A percentile compares a stretch with the other conserved stretches of the same genome.
These are phyloP conservation scores for Sclerotinia glacialis DNA, from an alignment of 2,329 filamentous ascomycete genomes.

Conservation along the genomic window DNA sequence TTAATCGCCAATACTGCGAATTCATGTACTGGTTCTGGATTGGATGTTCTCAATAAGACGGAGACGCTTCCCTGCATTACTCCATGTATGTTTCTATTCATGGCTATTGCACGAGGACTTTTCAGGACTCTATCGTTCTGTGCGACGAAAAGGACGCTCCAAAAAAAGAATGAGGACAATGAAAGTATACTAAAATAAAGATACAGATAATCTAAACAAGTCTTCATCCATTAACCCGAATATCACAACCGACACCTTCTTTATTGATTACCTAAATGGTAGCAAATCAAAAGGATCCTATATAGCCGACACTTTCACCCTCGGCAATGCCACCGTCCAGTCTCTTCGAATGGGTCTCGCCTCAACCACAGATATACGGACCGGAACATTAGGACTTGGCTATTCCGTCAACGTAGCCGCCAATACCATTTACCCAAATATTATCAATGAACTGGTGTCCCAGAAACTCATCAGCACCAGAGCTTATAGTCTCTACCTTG, in stretches of 20 bases:
- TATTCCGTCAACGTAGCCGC: constrained; percentile 50
- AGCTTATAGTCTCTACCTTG: constrained; percentile 41
- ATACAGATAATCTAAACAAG: background rate
- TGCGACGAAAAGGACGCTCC: no score
- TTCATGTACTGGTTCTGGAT: constrained; percentile 26
- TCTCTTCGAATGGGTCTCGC: constrained; percentile 56
- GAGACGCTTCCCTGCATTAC: constrained; percentile 39
- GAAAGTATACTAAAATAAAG: background rate
- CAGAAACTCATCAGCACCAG: constrained; percentile 45
- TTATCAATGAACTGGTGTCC: constrained; percentile 40
- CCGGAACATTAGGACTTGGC: constrained; percentile 57
- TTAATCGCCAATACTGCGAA: constrained; percentile 42
- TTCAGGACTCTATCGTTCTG: background rate
- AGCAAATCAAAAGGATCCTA: constrained; percentile 53
- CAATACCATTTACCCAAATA: constrained; percentile 39
- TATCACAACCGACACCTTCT: constrained; percentile 40
- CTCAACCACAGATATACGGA: constrained; percentile 46
- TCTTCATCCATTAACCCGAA: background rate
- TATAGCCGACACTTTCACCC: constrained; percentile 35
- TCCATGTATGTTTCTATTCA: constrained; percentile 43
- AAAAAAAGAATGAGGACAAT: background rate
- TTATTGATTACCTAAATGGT: constrained; percentile 58
- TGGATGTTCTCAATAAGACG: constrained; percentile 32
- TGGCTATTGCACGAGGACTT: background rate
- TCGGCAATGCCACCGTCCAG: constrained; percentile 48